phyloP scores from a whole-genome alignment of 106 monocot species.

The Platanthera guangdongensis region DNA sequence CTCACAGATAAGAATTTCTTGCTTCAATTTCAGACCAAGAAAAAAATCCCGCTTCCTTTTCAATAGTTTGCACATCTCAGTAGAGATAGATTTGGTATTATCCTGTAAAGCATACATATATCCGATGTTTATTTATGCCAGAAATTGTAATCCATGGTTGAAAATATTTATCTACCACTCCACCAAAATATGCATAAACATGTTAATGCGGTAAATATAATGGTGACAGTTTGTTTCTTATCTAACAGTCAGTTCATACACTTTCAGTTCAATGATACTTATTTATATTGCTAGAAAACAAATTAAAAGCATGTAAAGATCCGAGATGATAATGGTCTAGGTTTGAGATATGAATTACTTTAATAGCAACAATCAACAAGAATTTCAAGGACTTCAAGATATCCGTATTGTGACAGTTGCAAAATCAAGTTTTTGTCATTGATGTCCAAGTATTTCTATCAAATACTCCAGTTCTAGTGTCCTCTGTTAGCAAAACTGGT shows the following conservation, averaged over 20 bases:
- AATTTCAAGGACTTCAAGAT: background rate
- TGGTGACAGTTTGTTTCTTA: background rate
- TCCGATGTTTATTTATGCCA: background rate
- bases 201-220: background rate
- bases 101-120: constrained; percentile 40
- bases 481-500: too few species aligned
- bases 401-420: background rate
- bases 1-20: constrained; percentile 89
- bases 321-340: background rate
- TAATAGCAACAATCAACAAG: background rate
- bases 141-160: background rate
- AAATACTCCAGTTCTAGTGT: too few species aligned
- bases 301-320: background rate
- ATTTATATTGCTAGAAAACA: background rate
- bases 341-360: background rate
- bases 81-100: constrained; percentile 51
- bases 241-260: background rate
- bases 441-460: background rate
- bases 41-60: constrained; percentile 71
- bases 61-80: constrained; percentile 52
- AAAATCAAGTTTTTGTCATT: background rate
- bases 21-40: constrained; percentile 79
- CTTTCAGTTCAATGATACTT: background rate
- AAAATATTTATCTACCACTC: background rate
- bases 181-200: background rate